phyloP scores from a whole-genome alignment of 495 filamentous ascomycete genomes.

The Penicillium ochrochloron region DNA sequence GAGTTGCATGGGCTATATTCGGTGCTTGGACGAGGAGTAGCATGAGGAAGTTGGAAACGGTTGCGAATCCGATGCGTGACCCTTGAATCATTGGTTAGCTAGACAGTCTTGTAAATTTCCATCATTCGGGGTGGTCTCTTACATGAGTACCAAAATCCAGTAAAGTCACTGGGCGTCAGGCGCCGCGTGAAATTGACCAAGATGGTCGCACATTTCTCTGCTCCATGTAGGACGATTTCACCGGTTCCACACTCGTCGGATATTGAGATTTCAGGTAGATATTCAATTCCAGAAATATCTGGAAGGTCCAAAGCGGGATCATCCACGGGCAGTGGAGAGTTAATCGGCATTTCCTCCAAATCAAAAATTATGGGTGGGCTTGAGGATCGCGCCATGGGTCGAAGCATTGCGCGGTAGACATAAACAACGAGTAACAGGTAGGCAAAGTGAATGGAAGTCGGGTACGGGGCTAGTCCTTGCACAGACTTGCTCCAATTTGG shows the following conservation, averaged over 20 bases:
- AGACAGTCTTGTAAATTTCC: background rate
- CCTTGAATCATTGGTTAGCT: slow-evolving; percentile 24
- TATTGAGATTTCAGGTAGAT: slow-evolving; percentile 33
- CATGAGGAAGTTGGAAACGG: slow-evolving; percentile 43
- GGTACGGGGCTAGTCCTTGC: slow-evolving; percentile 34
- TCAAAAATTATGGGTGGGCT: slow-evolving; percentile 42
- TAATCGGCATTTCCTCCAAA: slow-evolving; percentile 34
- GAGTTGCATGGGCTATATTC: slow-evolving; percentile 33
- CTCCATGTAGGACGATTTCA: slow-evolving; percentile 37
- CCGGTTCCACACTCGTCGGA: slow-evolving; percentile 25
- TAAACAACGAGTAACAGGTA: slow-evolving; percentile 42
- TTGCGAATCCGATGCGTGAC: slow-evolving; percentile 44
- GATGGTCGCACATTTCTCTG: slow-evolving; percentile 42
- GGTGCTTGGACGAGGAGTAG: slow-evolving; percentile 43
- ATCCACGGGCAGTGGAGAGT: slow-evolving; percentile 25
- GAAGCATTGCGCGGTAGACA: slow-evolving; percentile 43
- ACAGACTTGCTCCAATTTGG: slow-evolving; percentile 43
- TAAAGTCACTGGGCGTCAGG: slow-evolving; percentile 39
- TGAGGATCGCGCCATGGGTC: slow-evolving; percentile 38
- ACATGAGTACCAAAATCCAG: slow-evolving; percentile 46
- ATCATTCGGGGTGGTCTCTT: slow-evolving; percentile 11
- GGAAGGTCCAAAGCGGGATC: slow-evolving; percentile 31
- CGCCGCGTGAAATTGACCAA: slow-evolving; percentile 37
- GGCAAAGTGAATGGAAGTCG: slow-evolving; percentile 42
- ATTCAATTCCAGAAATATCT: slow-evolving; percentile 29